Evolutionary conservation across 2,329 filamentous ascomycete species (phyloP).

Genomic region (Torrubiella hemipterigena): DNA sequence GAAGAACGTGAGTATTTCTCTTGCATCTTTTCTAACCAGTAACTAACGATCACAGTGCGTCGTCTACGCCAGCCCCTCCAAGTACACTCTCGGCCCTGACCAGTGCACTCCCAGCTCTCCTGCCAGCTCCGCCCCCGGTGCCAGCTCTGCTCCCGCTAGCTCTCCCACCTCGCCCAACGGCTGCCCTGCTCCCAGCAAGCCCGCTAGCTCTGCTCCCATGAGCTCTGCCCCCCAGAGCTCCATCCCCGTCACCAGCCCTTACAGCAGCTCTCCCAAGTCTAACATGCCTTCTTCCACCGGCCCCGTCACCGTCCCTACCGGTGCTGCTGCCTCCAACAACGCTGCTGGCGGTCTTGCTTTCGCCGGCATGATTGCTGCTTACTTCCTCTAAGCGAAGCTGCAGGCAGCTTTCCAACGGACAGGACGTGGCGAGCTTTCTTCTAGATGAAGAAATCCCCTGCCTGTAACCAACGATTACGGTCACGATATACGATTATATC

Average conservation of each 20-base stretch:
- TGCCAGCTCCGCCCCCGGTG: constrained; percentile 2
- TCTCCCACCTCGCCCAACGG: neutral
- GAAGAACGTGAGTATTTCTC: constrained; percentile 25
- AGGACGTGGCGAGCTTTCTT: too few relatives aligned
- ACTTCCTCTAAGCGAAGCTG: constrained; percentile 29
- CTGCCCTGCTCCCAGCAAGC: neutral
- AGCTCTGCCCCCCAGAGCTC: too few relatives aligned
- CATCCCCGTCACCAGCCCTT: constrained; percentile 9
- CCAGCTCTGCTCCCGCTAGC: neutral
- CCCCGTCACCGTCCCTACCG: constrained; percentile 1
- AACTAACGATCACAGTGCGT: constrained; percentile 22
- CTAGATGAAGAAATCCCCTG: too few relatives aligned
- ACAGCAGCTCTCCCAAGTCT: constrained; percentile 14
- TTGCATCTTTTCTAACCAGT: neutral
- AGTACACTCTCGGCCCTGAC: constrained; percentile 23
- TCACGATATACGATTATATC: too few relatives aligned
- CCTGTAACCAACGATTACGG: too few relatives aligned
- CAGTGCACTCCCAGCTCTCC: constrained; percentile 19
- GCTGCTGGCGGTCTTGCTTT: constrained; percentile 22
- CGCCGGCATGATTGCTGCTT: constrained; percentile 25
- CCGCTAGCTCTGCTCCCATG: constrained; percentile 4
- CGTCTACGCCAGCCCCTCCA: constrained; percentile 24
- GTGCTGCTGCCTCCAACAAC: constrained; percentile 16
- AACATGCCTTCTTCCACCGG: constrained; percentile 1
- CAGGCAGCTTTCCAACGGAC: too few relatives aligned